Conservation (phyloP, 495 filamentous ascomycete genomes). For the Xylaria intraflava region DNA sequence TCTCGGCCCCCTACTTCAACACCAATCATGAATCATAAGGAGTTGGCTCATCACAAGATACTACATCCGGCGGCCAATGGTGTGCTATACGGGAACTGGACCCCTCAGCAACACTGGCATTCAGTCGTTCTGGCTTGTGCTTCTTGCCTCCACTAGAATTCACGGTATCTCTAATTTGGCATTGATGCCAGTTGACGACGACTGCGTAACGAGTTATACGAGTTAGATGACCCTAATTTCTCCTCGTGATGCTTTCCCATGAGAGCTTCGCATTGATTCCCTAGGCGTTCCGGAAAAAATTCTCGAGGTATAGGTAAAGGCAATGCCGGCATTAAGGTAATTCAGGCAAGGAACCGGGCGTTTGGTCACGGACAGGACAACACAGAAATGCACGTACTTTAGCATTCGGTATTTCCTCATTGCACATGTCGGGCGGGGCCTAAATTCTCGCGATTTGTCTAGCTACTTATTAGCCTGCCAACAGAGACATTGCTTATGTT, state of each 20-base stretch:
- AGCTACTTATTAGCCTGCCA: conserved; percentile 1
- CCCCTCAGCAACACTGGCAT: neutral
- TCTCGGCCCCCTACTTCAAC: neutral
- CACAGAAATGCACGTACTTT: conserved; percentile 8
- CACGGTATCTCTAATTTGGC: conserved; percentile 8
- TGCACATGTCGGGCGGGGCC: conserved; percentile 10
- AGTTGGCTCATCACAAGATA: neutral
- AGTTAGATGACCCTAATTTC: conserved; percentile 7
- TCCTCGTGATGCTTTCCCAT: conserved; percentile 7
- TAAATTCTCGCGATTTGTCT: conserved; percentile 15
- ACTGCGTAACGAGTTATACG: conserved; percentile 6
- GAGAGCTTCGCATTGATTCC: conserved; percentile 10
- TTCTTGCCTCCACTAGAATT: neutral
- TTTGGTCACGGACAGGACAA: conserved; percentile 13
- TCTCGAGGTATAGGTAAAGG: conserved; percentile 10
- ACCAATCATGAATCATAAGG: neutral
- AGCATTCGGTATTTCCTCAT: conserved; percentile 13
- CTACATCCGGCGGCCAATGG: neutral
- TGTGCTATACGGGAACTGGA: neutral
- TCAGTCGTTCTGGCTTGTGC: neutral
- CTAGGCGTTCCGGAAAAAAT: conserved; percentile 20
- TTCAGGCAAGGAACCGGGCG: conserved; percentile 21
- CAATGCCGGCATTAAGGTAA: conserved; percentile 11
- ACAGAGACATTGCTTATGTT: conserved; percentile 1
- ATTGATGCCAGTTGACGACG: conserved; percentile 5